These are phyloP conservation scores for Aspergillus quadrilineatus DNA, from an alignment of 2,329 filamentous ascomycete genomes.

Conservation along the genomic window DNA sequence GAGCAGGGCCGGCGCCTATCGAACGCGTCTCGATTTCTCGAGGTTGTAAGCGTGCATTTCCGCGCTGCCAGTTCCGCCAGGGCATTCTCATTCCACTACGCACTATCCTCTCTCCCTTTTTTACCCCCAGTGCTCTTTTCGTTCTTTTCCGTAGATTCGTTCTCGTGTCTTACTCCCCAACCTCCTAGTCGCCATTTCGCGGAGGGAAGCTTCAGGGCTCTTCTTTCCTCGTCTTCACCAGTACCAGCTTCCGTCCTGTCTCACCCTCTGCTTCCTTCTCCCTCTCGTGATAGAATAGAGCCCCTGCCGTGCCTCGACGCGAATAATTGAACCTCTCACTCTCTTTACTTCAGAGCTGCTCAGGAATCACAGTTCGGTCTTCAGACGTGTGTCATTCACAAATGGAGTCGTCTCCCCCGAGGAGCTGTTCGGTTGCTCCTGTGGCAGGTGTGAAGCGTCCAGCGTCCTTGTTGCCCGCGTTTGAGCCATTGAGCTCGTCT, in stretches of 20 bases:
- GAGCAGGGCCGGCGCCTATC: conserved; percentile 39
- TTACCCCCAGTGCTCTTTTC: conserved; percentile 21
- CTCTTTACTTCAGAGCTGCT: conserved; percentile 13
- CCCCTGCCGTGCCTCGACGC: conserved; percentile 21
- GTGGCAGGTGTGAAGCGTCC: conserved; percentile 48
- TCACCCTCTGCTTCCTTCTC: conserved; percentile 19
- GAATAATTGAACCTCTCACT: conserved; percentile 23
- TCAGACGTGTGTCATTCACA: conserved; percentile 13
- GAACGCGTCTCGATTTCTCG: conserved; percentile 37
- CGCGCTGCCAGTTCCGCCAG: conserved; percentile 35
- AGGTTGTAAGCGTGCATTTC: conserved; percentile 41
- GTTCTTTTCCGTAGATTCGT: conserved; percentile 25
- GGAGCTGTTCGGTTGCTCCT: conserved; percentile 33
- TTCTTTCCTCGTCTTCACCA: conserved; percentile 22
- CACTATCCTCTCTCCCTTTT: conserved; percentile 27
- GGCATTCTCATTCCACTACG: conserved; percentile 41
- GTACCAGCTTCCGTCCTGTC: conserved; percentile 16
- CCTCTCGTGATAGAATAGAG: conserved; percentile 16
- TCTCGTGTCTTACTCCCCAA: conserved; percentile 23
- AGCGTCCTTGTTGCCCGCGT: conserved; percentile 49
- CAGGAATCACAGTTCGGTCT: conserved; percentile 1
- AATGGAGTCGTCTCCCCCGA: conserved; percentile 45
- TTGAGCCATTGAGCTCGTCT: conserved; percentile 51
- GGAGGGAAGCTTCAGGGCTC: conserved; percentile 18
- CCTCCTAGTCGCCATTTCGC: conserved; percentile 22